Evolutionary conservation across 129 eudicot genomes (phyloP), one percentile per base, ranked within the genome.

Genomic region (Cynara cardunculus): DNA sequence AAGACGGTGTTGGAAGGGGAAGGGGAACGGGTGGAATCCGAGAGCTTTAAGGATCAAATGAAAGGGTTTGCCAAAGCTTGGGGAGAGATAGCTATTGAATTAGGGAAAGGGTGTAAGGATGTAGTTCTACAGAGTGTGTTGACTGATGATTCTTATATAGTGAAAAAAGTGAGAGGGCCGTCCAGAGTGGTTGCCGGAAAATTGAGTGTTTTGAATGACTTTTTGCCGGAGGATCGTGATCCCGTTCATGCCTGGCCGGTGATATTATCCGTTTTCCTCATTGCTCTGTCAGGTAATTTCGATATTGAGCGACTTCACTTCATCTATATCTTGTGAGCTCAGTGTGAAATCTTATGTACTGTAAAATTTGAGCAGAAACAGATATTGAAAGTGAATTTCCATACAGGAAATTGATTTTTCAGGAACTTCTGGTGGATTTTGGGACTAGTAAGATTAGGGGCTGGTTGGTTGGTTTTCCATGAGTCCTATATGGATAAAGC

Each of bases 161-260:
- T 95, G 73, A 78, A 82, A 46, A 90, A 87, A 12, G 71, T 89
- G 62, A 87, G 81, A 46, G 85, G 86, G 24, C 89, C 90, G 2
- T 69, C 85, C 59, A 61, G 77, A 35, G 78, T 70, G 27, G 85
- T 88, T 39, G 85, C 85, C 0, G 83, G 75, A 62, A 89, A 69
- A 41, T 53, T 95, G 82, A 87, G 97, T 39, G 87, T 88, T 74
- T 76, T 95, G 80, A 95, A 95, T 76, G 97, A 92, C 77, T 89
- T 53, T 72, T 83, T 95, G 94, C 99, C 99, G 25, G 99, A 95
- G 86, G 99, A 92, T 89, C 90, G 97, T n/a, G 88, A 95, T 84
- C 99, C 99, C 0, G 59, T 83, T 32, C 86, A 83, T 75, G 99
- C 89, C 28, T 95, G 99, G 97, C 88, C 91, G 68, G 90, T 95